phyloP scores from a whole-genome alignment of 2,329 filamentous ascomycete genomes.

The Colletotrichum aenigma region DNA sequence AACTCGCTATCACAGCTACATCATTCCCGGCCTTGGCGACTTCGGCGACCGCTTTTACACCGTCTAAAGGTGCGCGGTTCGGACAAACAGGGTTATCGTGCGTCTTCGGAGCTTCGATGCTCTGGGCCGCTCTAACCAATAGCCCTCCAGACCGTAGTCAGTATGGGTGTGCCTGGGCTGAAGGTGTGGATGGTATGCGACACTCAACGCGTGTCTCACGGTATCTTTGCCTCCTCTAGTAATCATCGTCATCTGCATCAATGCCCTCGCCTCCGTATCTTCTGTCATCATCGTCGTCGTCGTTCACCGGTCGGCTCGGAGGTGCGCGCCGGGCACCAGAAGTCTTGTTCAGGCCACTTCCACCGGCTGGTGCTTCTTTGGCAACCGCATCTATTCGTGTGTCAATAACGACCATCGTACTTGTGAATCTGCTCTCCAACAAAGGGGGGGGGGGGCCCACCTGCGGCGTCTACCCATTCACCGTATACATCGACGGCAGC shows the following conservation, averaged over 20 bases:
- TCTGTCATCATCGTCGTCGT: constrained; percentile 56
- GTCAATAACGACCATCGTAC: not conserved
- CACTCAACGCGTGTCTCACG: not conserved
- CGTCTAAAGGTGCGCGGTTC: constrained; percentile 54
- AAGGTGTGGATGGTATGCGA: not conserved
- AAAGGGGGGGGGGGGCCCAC: constrained; percentile 35
- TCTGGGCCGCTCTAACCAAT: not conserved
- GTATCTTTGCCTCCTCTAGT: constrained; percentile 37
- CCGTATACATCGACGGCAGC: constrained; percentile 94
- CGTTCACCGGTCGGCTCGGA: constrained; percentile 29
- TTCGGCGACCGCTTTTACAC: constrained; percentile 98
- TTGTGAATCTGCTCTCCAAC: not conserved
- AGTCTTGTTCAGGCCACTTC: constrained; percentile 10
- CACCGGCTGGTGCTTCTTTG: constrained; percentile 39
- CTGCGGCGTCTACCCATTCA: constrained; percentile 92
- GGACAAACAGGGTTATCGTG: not conserved
- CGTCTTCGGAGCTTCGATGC: not conserved
- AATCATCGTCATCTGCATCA: constrained; percentile 60
- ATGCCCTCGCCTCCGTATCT: constrained; percentile 59
- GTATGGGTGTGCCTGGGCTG: not conserved
- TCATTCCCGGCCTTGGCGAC: constrained; percentile 90
- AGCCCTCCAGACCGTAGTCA: not conserved
- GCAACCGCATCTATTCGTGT: constrained; percentile 50
- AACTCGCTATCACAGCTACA: constrained; percentile 72
- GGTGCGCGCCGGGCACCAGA: constrained; percentile 2